Evolutionary conservation across 768 basidiomycete genomes (phyloP), one percentile per base, ranked within the genome.

Genomic region (Lactarius vividus): DNA sequence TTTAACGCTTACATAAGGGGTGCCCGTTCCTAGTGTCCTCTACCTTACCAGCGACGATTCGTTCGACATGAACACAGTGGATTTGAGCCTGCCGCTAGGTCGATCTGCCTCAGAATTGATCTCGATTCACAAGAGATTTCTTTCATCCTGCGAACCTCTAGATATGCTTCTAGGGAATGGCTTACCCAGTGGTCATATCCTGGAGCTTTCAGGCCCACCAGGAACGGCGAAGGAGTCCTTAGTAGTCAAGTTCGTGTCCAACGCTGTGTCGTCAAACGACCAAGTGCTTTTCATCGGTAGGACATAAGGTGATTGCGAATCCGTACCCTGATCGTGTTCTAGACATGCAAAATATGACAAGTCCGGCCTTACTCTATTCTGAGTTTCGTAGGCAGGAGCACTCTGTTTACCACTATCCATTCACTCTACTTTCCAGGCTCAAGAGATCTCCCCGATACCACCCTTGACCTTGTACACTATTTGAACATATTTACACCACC

Each of bases 121-220:
- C 69, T 81, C 71, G 56, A 75, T 37, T 62, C 72, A 69, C 53
- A 70, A 64, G 59, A 69, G 68, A 62, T 74, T 83, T 39, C 70
- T 79, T 4, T 85, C 85, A 0, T 72, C 73, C 7, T 86, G 81
- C 71, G 62, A 73, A 4, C 79, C 83, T 15, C 75, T 89, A 33
- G 87, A 92, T 69, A 76, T 76, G 20, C 73, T 91, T 2, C 79
- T 92, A 6, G 82, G 78, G 37, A 88, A 88, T 54, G 91, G 91
- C 18, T 74, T 92, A 54, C 75, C 77, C 61, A 80, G 79, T 63
- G 87, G 88, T 9, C 79, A 83, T 68, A 79, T 90, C 67, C 78
- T 92, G 23, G 91, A 92, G 76, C 77, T 92, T 70, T 88, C 88
- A 35, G 90, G 91, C 0, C 88, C 89, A 54, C 90, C 91, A 0